phyloP scores from a whole-genome alignment of 2,329 filamentous ascomycete genomes.

The Orbilia ellipsospora region DNA sequence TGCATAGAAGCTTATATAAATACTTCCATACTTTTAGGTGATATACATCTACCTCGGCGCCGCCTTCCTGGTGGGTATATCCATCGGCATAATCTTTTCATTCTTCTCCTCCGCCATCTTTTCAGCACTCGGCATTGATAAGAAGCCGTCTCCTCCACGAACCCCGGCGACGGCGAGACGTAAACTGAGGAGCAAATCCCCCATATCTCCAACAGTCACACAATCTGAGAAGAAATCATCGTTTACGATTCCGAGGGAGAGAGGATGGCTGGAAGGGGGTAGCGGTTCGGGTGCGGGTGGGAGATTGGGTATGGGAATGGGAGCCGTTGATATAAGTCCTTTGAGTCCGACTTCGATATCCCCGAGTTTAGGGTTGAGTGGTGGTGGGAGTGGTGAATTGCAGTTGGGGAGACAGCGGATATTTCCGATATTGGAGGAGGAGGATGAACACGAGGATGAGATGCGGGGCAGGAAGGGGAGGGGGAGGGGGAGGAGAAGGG shows the following conservation, averaged over 20 bases:
- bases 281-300: neutral
- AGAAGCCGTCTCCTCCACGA: neutral
- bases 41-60: constrained; percentile 50
- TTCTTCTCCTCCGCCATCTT: constrained; percentile 36
- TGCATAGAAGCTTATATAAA: no score
- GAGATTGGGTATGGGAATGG: constrained; percentile 33
- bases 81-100: constrained; percentile 39
- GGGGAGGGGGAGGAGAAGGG: no score
- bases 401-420: constrained; percentile 39
- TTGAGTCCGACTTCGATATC: constrained; percentile 44
- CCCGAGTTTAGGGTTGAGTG: constrained; percentile 12
- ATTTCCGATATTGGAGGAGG: constrained; percentile 52
- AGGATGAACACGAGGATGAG: constrained; percentile 49
- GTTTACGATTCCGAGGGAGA: constrained; percentile 27
- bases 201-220: neutral
- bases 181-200: neutral
- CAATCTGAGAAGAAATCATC: neutral
- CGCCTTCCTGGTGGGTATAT: constrained; percentile 33
- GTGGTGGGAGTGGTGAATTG: neutral
- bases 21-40: constrained; percentile 8
- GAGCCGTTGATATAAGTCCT: constrained; percentile 36
- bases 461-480: constrained; percentile 34
- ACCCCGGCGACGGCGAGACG: neutral
- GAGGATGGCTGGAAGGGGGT: constrained; percentile 15
- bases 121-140: constrained; percentile 25